These are phyloP conservation scores for Lachancea waltii DNA, from an alignment of 805 yeast species.

Conservation along the genomic window DNA sequence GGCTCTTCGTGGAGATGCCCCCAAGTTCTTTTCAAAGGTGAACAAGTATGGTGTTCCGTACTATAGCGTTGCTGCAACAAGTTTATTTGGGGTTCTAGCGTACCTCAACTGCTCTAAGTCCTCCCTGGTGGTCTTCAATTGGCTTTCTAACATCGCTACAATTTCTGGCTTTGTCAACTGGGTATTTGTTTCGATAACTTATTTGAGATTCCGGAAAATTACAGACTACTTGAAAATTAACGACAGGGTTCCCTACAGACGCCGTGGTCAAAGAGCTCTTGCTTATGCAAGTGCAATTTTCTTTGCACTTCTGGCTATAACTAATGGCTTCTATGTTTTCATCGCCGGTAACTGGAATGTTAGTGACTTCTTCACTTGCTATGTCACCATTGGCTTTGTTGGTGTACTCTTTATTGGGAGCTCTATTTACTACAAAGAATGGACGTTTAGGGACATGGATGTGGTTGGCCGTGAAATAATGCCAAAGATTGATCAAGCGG, in stretches of 20 bases:
- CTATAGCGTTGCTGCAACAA: slow-evolving; percentile 21
- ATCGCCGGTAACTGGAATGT: slow-evolving; percentile 43
- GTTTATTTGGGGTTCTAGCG: slow-evolving; percentile 36
- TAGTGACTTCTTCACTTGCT: slow-evolving; percentile 63
- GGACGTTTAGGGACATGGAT: slow-evolving; percentile 17
- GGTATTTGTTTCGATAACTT: slow-evolving; percentile 44
- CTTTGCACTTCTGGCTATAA: slow-evolving; percentile 41
- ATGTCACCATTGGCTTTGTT: slow-evolving; percentile 46
- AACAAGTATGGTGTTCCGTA: slow-evolving; percentile 48
- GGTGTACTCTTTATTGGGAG: slow-evolving; percentile 52
- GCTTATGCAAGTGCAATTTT: slow-evolving; percentile 43
- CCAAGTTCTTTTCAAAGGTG: slow-evolving; percentile 38
- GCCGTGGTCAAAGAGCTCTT: slow-evolving; percentile 34
- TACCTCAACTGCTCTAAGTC: slow-evolving; percentile 47
- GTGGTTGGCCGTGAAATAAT: slow-evolving; percentile 12
- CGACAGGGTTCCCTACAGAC: slow-evolving; percentile 49
- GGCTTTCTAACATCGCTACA: slow-evolving; percentile 57
- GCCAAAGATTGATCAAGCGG: slow-evolving; percentile 15
- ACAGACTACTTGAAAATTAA: slow-evolving; percentile 41
- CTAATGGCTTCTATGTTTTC: slow-evolving; percentile 71
- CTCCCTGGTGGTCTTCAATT: slow-evolving; percentile 46
- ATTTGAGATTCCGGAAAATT: slow-evolving; percentile 57
- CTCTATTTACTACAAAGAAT: slow-evolving; percentile 41
- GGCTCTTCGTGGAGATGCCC: slow-evolving; percentile 44
- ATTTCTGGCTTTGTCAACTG: slow-evolving; percentile 56